These are phyloP conservation scores for Starmerella stigmatis DNA, from an alignment of 805 yeast genomes.

Conservation along the genomic window DNA sequence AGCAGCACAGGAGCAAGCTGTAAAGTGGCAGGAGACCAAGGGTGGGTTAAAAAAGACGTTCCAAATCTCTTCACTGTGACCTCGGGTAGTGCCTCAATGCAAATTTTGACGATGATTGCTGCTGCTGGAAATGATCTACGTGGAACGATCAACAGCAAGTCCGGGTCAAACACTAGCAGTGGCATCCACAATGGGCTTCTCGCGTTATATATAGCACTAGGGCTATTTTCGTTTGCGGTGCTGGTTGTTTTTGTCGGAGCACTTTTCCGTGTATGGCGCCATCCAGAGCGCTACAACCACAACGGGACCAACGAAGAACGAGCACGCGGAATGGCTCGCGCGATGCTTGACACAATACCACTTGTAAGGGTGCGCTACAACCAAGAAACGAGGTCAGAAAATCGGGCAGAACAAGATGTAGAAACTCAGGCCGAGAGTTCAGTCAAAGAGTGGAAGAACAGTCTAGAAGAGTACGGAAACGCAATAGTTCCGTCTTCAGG, in stretches of 20 bases:
- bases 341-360: slow-evolving; percentile 1
- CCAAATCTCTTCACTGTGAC: slow-evolving; percentile 17
- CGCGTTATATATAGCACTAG: background rate
- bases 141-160: background rate
- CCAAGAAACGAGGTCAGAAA: background rate
- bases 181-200: background rate
- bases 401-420: background rate
- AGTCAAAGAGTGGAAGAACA: background rate
- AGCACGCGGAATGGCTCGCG: background rate
- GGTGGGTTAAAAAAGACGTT: slow-evolving; percentile 1
- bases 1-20: slow-evolving; percentile 7
- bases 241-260: background rate
- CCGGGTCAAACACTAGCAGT: background rate
- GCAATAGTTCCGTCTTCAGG: background rate
- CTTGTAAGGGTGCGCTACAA: background rate
- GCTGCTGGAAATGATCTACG: background rate
- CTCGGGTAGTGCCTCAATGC: background rate
- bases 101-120: background rate
- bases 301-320: background rate
- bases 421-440: background rate
- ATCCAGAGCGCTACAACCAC: background rate
- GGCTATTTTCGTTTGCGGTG: background rate
- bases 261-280: background rate
- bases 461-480: too few relatives aligned
- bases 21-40: background rate